phyloP scores from a whole-genome alignment of 345 rosid species.

The Boechera stricta region DNA sequence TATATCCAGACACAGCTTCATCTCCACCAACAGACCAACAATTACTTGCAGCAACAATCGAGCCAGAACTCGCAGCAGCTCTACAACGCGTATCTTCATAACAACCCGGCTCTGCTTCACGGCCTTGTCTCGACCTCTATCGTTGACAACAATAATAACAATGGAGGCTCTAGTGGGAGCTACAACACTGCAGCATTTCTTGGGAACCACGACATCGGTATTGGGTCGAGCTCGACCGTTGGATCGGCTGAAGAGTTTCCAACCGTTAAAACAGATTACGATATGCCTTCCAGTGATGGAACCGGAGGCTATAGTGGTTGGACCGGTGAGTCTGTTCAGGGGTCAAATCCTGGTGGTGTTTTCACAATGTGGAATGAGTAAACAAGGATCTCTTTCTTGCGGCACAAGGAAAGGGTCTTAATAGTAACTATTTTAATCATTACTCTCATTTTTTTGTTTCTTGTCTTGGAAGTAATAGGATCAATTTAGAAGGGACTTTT shows the following conservation, averaged over 20 bases:
- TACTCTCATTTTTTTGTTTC: conserved; percentile 5
- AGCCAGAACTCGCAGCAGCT: conserved; percentile 60
- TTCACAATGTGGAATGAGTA: conserved; percentile 93
- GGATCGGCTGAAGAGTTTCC: conserved; percentile 65
- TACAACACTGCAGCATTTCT: conserved; percentile 55
- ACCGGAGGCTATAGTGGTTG: conserved; percentile 73
- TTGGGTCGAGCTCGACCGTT: conserved; percentile 54
- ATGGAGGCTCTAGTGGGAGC: conserved; percentile 39
- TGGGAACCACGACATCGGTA: conserved; percentile 61
- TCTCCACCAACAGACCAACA: conserved; percentile 62
- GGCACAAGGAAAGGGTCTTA: conserved; percentile 21
- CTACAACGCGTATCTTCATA: conserved; percentile 72
- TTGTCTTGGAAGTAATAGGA: conserved; percentile 34
- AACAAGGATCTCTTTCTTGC: conserved; percentile 40
- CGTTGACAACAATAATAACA: conserved; percentile 38
- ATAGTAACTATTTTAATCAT: conserved; percentile 10
- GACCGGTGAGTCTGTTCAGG: conserved; percentile 70
- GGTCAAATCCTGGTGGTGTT: conserved; percentile 68
- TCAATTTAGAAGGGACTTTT: conserved; percentile 29
- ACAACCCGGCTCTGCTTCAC: conserved; percentile 70
- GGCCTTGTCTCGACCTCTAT: conserved; percentile 55
- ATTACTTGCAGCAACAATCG: conserved; percentile 56
- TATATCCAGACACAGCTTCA: conserved; percentile 84
- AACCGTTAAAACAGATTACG: conserved; percentile 89
- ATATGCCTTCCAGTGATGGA: conserved; percentile 56